Conservation (phyloP, 805 yeast genomes). For the Teunomyces funiuensis region DNA sequence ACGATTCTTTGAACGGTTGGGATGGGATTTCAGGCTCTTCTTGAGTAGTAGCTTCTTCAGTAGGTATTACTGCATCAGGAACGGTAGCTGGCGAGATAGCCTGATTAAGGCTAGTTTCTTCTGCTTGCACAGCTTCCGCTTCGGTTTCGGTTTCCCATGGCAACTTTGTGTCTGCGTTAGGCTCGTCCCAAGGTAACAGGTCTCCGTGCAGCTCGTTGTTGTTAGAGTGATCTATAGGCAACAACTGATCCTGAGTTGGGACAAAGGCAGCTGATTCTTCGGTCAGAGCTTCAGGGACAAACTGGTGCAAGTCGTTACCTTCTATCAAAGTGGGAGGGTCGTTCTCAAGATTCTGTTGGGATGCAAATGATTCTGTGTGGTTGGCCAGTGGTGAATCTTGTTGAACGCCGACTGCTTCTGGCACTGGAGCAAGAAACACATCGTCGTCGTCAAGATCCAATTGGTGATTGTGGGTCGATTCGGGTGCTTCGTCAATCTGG, state of each 20-base stretch:
- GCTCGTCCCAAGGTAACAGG: neutral
- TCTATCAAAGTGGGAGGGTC: conserved; percentile 15
- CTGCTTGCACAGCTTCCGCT: too few relatives aligned
- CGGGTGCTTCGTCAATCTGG: neutral
- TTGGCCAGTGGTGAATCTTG: neutral
- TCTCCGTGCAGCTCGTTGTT: neutral
- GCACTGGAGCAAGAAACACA: neutral
- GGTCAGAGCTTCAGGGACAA: conserved; percentile 12
- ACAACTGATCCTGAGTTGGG: conserved; percentile 12
- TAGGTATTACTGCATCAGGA: too few relatives aligned
- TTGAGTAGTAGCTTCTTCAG: too few relatives aligned
- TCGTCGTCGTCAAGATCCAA: conserved; percentile 1
- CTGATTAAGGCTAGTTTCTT: too few relatives aligned
- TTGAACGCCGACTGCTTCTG: neutral
- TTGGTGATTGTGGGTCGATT: neutral
- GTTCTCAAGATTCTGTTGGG: neutral
- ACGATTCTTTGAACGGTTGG: too few relatives aligned
- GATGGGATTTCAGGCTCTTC: too few relatives aligned
- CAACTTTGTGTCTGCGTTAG: conserved; percentile 4
- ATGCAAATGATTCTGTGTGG: neutral
- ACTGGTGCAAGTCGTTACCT: conserved; percentile 17
- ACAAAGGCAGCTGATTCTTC: conserved; percentile 4
- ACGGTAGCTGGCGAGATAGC: too few relatives aligned
- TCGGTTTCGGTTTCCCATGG: conserved; percentile 7
- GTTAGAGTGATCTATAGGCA: conserved; percentile 1